Conservation (phyloP, 2,329 filamentous ascomycete genomes). For the Diaporthe citriasiana region DNA sequence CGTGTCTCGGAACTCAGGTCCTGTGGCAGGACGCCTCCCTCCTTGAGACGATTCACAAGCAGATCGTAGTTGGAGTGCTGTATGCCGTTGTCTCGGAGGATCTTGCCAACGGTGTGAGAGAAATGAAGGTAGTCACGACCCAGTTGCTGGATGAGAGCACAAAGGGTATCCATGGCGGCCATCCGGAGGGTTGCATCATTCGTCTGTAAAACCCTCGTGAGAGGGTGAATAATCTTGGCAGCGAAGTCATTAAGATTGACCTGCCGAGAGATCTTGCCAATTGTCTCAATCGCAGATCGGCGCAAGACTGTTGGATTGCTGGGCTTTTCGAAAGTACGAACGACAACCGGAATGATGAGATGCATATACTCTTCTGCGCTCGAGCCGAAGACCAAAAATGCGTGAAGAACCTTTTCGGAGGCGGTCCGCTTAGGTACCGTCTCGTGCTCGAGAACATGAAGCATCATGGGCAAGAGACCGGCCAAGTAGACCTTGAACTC, state of each 20-base stretch:
- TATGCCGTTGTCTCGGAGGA: conserved; percentile 82
- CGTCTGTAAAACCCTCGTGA: conserved; percentile 84
- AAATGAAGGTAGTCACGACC: conserved; percentile 97
- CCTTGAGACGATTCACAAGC: conserved; percentile 91
- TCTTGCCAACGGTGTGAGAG: conserved; percentile 92
- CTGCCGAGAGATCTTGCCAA: conserved; percentile 93
- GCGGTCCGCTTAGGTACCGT: conserved; percentile 80
- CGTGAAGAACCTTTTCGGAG: conserved; percentile 92
- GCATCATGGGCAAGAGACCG: conserved; percentile 90
- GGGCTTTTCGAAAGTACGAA: conserved; percentile 92
- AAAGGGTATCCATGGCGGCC: conserved; percentile 92
- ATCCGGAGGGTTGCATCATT: conserved; percentile 81
- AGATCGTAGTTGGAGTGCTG: conserved; percentile 93
- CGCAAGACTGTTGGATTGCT: conserved; percentile 84
- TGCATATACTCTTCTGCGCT: conserved; percentile 99
- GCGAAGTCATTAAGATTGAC: conserved; percentile 98
- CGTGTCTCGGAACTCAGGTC: conserved; percentile 90
- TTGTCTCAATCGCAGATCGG: conserved; percentile 92
- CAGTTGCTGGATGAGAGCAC: conserved; percentile 94
- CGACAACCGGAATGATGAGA: conserved; percentile 94
- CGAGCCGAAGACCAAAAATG: conserved; percentile 94
- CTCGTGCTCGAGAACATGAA: conserved; percentile 92
- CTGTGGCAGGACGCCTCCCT: conserved; percentile 94
- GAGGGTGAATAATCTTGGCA: conserved; percentile 93
- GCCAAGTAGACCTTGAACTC: conserved; percentile 98